These are phyloP conservation scores for Blastosporella zonata DNA, from an alignment of 1,284 basidiomycete species.

Conservation along the genomic window DNA sequence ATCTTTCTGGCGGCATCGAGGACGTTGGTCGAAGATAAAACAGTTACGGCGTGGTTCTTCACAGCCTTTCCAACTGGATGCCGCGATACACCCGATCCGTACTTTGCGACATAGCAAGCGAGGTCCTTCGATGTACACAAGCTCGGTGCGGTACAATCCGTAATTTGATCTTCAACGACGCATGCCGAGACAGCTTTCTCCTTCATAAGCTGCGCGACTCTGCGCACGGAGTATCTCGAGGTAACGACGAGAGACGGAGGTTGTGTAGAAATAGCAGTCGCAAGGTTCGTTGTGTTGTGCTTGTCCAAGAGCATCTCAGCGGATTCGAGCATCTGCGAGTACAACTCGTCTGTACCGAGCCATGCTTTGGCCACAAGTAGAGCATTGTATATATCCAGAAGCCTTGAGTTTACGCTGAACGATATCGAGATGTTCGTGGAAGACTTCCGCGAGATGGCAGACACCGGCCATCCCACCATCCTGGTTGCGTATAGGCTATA, in stretches of 20 bases:
- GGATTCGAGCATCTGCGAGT: constrained; percentile 1
- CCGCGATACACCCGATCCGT: background rate
- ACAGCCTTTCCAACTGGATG: background rate
- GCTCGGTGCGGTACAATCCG: background rate
- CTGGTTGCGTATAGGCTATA: constrained; percentile 1
- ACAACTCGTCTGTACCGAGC: background rate
- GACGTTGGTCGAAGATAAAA: background rate
- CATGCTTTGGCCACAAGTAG: background rate
- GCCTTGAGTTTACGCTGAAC: background rate
- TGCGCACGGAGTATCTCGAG: background rate
- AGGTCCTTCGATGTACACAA: constrained; percentile 2
- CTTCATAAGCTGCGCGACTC: constrained; percentile 6
- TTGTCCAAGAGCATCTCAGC: background rate
- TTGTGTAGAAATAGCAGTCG: background rate
- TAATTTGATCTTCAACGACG: background rate
- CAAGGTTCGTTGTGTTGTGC: background rate
- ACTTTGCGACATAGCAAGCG: background rate
- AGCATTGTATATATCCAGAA: background rate
- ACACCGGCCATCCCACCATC: background rate
- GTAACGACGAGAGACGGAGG: background rate
- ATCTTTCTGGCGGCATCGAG: background rate
- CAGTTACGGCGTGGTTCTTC: background rate
- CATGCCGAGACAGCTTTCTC: constrained; percentile 2
- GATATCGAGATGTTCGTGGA: background rate
- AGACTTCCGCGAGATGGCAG: constrained; percentile 2